Conservation (phyloP, 306 rosid genomes). For the Lupinus albus region DNA sequence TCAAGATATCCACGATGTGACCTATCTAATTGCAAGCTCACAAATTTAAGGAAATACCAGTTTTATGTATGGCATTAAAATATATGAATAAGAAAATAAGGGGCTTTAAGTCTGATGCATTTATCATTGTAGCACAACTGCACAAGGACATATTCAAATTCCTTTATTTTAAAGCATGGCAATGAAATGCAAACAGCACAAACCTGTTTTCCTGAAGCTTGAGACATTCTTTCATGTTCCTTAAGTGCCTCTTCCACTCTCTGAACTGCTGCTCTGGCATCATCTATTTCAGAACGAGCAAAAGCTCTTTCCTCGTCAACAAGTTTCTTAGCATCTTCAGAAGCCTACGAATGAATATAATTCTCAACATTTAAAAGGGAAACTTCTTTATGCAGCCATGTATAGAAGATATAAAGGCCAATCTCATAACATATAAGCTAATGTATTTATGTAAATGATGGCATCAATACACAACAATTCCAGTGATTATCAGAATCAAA, state of each 20-base stretch:
- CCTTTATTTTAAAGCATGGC: neutral
- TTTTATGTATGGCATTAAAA: neutral
- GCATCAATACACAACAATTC: neutral
- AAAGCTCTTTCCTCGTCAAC: slow-evolving; percentile 94
- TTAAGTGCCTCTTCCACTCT: slow-evolving; percentile 90
- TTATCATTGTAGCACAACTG: neutral
- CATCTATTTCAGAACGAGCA: slow-evolving; percentile 92
- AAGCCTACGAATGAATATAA: slow-evolving; percentile 66
- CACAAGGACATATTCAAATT: neutral
- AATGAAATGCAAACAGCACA: slow-evolving; percentile 35
- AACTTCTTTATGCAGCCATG: slow-evolving; percentile 3
- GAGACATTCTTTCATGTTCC: slow-evolving; percentile 79
- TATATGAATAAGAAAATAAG: slow-evolving; percentile 13
- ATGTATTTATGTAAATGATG: neutral
- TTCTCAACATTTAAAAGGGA: slow-evolving; percentile 32
- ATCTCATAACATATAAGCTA: slow-evolving; percentile 18
- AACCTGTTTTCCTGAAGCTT: slow-evolving; percentile 85
- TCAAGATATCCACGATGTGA: neutral
- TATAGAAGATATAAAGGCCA: slow-evolving; percentile 23
- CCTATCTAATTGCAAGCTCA: neutral
- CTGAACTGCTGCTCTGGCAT: slow-evolving; percentile 91
- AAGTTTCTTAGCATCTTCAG: slow-evolving; percentile 92
- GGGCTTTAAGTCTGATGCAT: neutral
- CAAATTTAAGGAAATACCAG: neutral
- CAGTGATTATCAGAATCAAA: neutral